Evolutionary conservation across 2,329 filamentous ascomycete species (phyloP).

Genomic region (Apiospora phragmitis): DNA sequence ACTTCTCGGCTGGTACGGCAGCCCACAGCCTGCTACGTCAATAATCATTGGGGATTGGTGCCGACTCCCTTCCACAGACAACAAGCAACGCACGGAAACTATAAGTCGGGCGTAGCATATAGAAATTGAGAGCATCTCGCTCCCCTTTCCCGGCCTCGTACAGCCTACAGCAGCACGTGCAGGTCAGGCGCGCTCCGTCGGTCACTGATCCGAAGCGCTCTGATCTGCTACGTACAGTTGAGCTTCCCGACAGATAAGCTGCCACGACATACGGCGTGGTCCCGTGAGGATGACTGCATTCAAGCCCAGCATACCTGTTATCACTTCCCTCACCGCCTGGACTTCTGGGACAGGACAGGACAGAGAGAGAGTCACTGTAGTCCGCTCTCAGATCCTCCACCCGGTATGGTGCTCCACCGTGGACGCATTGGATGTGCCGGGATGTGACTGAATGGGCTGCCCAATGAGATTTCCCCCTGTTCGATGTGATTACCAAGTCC

Average conservation of each 20-base stretch:
- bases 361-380: not conserved
- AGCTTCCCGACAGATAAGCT: slow-evolving; percentile 6
- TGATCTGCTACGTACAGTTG: not conserved
- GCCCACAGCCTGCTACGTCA: slow-evolving; percentile 5
- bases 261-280: slow-evolving; percentile 11
- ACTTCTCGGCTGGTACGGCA: slow-evolving; percentile 7
- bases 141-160: not conserved
- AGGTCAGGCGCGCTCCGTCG: not conserved
- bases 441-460: not conserved
- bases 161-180: slow-evolving; percentile 3
- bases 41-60: not conserved
- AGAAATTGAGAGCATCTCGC: not conserved
- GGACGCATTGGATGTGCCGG: not conserved
- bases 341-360: not conserved
- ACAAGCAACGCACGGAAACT: not conserved
- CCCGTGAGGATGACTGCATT: slow-evolving; percentile 13
- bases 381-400: slow-evolving; percentile 8
- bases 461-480: not conserved
- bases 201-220: not conserved
- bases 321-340: slow-evolving; percentile 9
- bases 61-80: not conserved
- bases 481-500: slow-evolving; percentile 11
- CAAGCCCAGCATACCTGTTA: not conserved
- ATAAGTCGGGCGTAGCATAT: not conserved
- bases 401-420: not conserved